Evolutionary conservation across 1,284 basidiomycete species (phyloP).

Genomic region (Anthracocystis panici-leucophaei): DNA sequence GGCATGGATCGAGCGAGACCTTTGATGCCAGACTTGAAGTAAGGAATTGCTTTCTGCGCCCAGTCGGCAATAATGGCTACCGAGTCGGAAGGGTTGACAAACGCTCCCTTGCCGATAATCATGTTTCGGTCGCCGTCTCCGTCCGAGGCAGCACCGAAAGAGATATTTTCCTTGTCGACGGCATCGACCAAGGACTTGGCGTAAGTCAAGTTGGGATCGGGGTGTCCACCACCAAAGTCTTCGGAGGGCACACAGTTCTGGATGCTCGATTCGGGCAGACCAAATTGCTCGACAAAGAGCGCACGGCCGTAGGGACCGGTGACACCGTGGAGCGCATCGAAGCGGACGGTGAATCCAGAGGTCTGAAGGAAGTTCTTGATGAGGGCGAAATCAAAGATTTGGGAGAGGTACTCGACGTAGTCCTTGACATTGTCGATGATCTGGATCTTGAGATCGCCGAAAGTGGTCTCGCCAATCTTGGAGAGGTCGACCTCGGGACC

Average conservation of each 20-base stretch:
- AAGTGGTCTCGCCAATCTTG: constrained; percentile 82
- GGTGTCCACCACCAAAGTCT: constrained; percentile 96
- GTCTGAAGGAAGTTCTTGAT: constrained; percentile 89
- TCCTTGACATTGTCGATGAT: constrained; percentile 95
- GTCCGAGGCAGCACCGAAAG: constrained; percentile 95
- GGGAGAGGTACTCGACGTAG: constrained; percentile 85
- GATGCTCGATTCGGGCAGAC: constrained; percentile 81
- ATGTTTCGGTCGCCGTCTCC: constrained; percentile 99
- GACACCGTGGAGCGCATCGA: constrained; percentile 96
- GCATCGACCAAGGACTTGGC: constrained; percentile 92
- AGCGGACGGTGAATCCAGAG: constrained; percentile 81
- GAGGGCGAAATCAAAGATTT: constrained; percentile 93
- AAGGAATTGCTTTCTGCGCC: constrained; percentile 90
- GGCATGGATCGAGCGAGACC: constrained; percentile 97
- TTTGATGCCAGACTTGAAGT: constrained; percentile 92
- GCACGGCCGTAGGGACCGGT: constrained; percentile 95
- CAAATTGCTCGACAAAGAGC: constrained; percentile 87
- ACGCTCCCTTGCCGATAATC: constrained; percentile 98
- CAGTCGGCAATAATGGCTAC: constrained; percentile 99
- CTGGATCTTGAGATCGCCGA: constrained; percentile 78
- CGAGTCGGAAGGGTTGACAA: constrained; percentile 96
- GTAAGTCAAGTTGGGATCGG: constrained; percentile 98
- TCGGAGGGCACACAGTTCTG: constrained; percentile 92
- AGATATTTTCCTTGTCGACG: constrained; percentile 87
- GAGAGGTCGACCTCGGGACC: constrained; percentile 85